Conservation (phyloP, 495 filamentous ascomycete species). For the Podospora comata region DNA sequence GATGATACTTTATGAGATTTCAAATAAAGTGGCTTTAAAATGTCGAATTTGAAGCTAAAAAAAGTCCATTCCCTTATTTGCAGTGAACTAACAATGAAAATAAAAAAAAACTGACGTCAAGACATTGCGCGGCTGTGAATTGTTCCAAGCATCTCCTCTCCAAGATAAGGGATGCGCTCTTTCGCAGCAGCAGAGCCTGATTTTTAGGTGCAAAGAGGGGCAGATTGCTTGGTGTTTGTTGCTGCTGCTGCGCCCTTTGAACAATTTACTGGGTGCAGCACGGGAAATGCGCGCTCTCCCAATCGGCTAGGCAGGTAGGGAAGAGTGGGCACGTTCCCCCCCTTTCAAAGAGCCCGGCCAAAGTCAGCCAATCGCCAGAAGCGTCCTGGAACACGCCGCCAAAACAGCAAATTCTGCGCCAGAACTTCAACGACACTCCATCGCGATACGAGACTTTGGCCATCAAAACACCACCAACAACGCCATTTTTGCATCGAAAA, state of each 20-base stretch:
- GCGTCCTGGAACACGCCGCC: conserved; percentile 29
- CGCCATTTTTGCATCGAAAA: conserved; percentile 52
- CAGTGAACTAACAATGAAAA: background rate
- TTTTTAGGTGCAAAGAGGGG: conserved; percentile 9
- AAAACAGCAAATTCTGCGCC: conserved; percentile 48
- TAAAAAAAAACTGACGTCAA: conserved; percentile 8
- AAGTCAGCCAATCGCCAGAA: conserved; percentile 31
- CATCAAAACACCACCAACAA: conserved; percentile 58
- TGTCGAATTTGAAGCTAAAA: background rate
- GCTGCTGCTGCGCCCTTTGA: conserved; percentile 10
- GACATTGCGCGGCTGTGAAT: background rate
- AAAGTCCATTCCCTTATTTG: background rate
- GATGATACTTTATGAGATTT: background rate
- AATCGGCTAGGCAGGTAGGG: conserved; percentile 7
- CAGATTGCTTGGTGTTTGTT: conserved; percentile 3
- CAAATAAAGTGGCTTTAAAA: background rate
- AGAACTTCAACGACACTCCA: conserved; percentile 64
- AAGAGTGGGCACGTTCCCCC: conserved; percentile 19
- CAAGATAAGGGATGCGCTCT: background rate
- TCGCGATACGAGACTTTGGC: conserved; percentile 50
- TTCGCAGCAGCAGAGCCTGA: background rate
- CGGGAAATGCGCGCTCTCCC: conserved; percentile 2
- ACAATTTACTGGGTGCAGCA: conserved; percentile 7
- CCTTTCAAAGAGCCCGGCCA: conserved; percentile 17
- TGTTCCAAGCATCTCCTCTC: background rate